Evolutionary conservation across 495 filamentous ascomycete genomes (phyloP).

Genomic region (Penicillium pulvis): DNA sequence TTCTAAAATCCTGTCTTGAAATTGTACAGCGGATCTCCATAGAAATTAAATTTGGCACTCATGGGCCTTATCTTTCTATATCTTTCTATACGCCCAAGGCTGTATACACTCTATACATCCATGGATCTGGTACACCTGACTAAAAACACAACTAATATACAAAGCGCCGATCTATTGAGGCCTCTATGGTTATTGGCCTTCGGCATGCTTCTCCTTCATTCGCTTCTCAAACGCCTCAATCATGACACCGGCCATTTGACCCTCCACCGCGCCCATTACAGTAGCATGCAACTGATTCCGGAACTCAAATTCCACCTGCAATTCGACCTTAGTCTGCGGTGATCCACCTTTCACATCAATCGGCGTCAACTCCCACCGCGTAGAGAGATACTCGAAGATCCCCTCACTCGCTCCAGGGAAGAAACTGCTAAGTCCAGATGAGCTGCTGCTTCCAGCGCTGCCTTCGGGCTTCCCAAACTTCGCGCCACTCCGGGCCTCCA

Average conservation of each 20-base stretch:
- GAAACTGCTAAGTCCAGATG: slow-evolving; percentile 24
- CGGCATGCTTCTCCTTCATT: slow-evolving; percentile 58
- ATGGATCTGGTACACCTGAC: neutral
- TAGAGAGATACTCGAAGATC: slow-evolving; percentile 75
- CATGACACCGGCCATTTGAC: slow-evolving; percentile 83
- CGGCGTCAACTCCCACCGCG: slow-evolving; percentile 70
- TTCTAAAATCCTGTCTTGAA: slow-evolving; percentile 9
- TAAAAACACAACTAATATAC: slow-evolving; percentile 14
- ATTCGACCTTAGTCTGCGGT: slow-evolving; percentile 65
- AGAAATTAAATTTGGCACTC: slow-evolving; percentile 18
- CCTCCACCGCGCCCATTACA: slow-evolving; percentile 76
- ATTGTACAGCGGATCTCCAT: slow-evolving; percentile 25
- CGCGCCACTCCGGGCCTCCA: slow-evolving; percentile 79
- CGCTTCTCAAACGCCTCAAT: slow-evolving; percentile 90
- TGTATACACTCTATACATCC: neutral
- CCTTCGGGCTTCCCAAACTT: slow-evolving; percentile 29
- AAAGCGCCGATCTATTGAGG: neutral
- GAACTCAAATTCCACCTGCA: slow-evolving; percentile 80
- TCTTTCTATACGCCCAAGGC: neutral
- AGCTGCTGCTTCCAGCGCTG: neutral
- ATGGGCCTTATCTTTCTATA: slow-evolving; percentile 2
- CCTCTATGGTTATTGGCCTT: slow-evolving; percentile 16
- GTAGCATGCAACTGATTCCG: slow-evolving; percentile 79
- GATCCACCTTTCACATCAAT: slow-evolving; percentile 34
- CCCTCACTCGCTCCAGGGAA: slow-evolving; percentile 50